Base-by-base conservation (phyloP, 2,329 filamentous ascomycete species). In the Penicillium palitans region DNA sequence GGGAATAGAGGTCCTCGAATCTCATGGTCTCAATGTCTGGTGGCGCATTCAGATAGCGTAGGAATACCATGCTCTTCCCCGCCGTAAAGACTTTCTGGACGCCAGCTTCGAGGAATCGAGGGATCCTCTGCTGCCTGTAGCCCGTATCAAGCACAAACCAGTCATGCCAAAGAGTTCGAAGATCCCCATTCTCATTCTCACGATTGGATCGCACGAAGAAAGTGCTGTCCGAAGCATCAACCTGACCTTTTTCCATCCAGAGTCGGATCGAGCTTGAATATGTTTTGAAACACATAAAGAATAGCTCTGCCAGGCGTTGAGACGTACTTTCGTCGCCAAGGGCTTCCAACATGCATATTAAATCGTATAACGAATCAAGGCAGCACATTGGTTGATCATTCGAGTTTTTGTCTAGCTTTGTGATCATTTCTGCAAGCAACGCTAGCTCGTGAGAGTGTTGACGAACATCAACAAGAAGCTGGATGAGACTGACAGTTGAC, bases 1-100 rank as follows among this genome's bases (percentile, higher is more conserved):
- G 61, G 81, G 82, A 52, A 62, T 58, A 65, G 52, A 71, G 60
- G 59, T 72, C 42, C 60, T 74, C 57, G 55, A 71, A 69, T 54
- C 68, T 52, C 64, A 74, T 47, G 60, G 71, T 57, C 66, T 49
- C 78, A 15, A 52, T 57, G n/a, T 70, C 66, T 6, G 67, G 66
- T 15, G 63, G 55, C 80, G 55, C 82, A 80, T 41, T 87, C 12
- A 96, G 79, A 48, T 88, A 84, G 60, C 87, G 88, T n/a, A 97
- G 77, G 45, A 97, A 89, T 1, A 95, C 85, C 55, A 95, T 87
- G 66, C 89, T 96, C 74, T 97, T 97, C 0, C 93, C 93, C 1
- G 91, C 88, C 1, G 88, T 91, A 67, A 96, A 93, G 39, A 97
- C 91, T 61, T 87, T 89, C 25, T 80, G 77, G 0, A 85, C 86